Evolutionary conservation across 2,329 filamentous ascomycete species (phyloP), one percentile per base, ranked within the genome.

Genomic region (Fusarium paranaense): DNA sequence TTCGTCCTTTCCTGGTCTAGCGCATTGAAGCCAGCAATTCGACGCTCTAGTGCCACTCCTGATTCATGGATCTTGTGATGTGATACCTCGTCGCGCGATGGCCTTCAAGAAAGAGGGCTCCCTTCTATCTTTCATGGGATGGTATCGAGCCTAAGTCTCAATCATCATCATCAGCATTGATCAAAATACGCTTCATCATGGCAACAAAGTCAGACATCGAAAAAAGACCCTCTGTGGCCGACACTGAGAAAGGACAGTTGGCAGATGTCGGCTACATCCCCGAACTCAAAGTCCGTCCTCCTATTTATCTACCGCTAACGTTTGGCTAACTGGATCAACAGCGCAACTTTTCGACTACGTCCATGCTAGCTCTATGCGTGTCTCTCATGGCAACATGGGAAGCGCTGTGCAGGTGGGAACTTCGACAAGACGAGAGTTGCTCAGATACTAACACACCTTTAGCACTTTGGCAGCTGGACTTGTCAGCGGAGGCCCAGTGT

Each of bases 321-420:
- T 14, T 3, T 11, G n/a, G 16, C 37, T 40, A 20, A 47, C n/a
- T 10, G 14, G 11, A 18, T 27, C 20, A 30, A 54, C 4, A 74
- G 64, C 69, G 72, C 33, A 74, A 71, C 30, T 75, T 75, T 10
- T 76, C 73, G 2, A 35, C 64, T 0, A 42, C 42, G 10, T 66
- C 73, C 1, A 73, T 76, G 73, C 9, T 76, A 3, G 62, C 69
- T 1, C 37, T 65, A 3, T 69, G 64, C 2, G 70, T 73, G 0
- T 69, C 59, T 5, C 22, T 73, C 11, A 76, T 76, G 73, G 65
- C 72, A 1, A 75, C 73, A 18, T 76, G 73, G 73, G 73, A 76
- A 62, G 73, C 74, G 9, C 7, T 76, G 4, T 76, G 67, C 35
- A 76, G 72, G 73, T 73, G 45, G 7, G 45, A 11, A 6, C 5